Evolutionary conservation across 2,329 filamentous ascomycete genomes (phyloP).

Genomic region (Ophiocordyceps polyrhachis-furcata): DNA sequence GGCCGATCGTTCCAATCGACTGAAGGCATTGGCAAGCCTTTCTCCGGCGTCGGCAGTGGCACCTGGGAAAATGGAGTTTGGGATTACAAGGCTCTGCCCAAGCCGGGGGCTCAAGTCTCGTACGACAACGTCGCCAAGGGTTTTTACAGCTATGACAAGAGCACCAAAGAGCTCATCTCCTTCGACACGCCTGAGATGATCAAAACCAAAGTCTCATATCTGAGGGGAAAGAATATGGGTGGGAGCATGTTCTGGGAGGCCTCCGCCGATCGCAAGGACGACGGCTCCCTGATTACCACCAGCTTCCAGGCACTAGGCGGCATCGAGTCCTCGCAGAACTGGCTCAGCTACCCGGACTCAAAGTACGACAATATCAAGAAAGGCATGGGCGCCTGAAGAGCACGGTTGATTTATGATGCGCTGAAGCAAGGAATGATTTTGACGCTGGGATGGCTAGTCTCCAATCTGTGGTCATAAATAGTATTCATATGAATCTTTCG

Average conservation of each 20-base stretch:
- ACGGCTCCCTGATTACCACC: conserved; percentile 40
- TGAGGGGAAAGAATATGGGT: conserved; percentile 42
- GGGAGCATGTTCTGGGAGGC: conserved; percentile 81
- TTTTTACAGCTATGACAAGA: conserved; percentile 51
- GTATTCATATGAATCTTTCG: too few species aligned
- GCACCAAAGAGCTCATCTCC: conserved; percentile 43
- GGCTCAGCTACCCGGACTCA: conserved; percentile 31
- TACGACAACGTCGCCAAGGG: conserved; percentile 41
- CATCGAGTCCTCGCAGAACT: conserved; percentile 28
- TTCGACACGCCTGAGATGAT: conserved; percentile 50
- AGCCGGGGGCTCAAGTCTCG: conserved; percentile 34
- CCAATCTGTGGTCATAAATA: too few species aligned
- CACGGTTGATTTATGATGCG: neutral
- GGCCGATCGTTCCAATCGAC: conserved; percentile 20
- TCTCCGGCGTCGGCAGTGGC: conserved; percentile 44
- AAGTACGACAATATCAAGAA: conserved; percentile 34
- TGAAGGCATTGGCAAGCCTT: conserved; percentile 45
- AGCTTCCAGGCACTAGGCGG: conserved; percentile 20
- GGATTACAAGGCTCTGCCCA: conserved; percentile 65
- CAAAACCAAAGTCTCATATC: conserved; percentile 44
- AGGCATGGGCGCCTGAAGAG: conserved; percentile 4
- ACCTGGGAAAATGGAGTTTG: conserved; percentile 59
- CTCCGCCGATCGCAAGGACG: conserved; percentile 43
- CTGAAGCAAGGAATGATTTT: neutral
- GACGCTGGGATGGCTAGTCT: neutral